These are phyloP conservation scores for Beauveria caledonica DNA, from an alignment of 2,329 filamentous ascomycete genomes.

Conservation along the genomic window DNA sequence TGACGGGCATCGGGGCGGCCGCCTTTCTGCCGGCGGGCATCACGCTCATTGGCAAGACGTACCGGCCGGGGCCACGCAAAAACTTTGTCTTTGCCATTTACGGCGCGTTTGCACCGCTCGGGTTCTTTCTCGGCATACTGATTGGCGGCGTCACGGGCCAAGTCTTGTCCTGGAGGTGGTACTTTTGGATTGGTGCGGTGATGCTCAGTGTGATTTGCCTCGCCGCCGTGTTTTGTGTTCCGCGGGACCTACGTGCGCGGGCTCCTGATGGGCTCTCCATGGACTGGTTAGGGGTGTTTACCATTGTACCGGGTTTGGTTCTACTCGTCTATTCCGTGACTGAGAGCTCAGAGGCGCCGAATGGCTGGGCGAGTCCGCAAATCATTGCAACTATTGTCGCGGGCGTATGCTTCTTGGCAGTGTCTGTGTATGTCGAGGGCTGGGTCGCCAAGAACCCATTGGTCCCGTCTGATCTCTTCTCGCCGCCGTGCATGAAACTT, in stretches of 20 bases:
- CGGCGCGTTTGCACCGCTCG: constrained; percentile 44
- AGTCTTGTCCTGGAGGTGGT: constrained; percentile 54
- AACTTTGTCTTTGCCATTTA: constrained; percentile 55
- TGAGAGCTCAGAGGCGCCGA: constrained; percentile 51
- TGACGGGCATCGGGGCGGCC: constrained; percentile 60
- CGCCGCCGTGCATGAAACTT: constrained; percentile 51
- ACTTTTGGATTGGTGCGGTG: constrained; percentile 54
- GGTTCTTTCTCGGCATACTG: constrained; percentile 56
- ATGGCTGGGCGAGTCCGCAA: constrained; percentile 57
- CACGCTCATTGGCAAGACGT: constrained; percentile 55
- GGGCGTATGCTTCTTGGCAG: constrained; percentile 43
- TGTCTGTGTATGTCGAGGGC: constrained; percentile 55
- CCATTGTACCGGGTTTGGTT: constrained; percentile 50
- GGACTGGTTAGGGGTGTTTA: constrained; percentile 52
- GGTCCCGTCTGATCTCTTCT: constrained; percentile 55
- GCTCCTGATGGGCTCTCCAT: not conserved
- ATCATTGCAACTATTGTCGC: constrained; percentile 51
- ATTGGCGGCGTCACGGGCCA: constrained; percentile 55
- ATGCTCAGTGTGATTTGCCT: constrained; percentile 32
- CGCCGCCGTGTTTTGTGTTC: not conserved
- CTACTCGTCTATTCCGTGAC: constrained; percentile 63
- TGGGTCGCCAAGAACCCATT: constrained; percentile 54
- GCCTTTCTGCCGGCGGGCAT: constrained; percentile 61
- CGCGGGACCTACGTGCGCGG: not conserved
- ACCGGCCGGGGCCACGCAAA: constrained; percentile 60